These are phyloP conservation scores for Hymenoscyphus fructigenus DNA, from an alignment of 2,329 filamentous ascomycete genomes.

Conservation along the genomic window DNA sequence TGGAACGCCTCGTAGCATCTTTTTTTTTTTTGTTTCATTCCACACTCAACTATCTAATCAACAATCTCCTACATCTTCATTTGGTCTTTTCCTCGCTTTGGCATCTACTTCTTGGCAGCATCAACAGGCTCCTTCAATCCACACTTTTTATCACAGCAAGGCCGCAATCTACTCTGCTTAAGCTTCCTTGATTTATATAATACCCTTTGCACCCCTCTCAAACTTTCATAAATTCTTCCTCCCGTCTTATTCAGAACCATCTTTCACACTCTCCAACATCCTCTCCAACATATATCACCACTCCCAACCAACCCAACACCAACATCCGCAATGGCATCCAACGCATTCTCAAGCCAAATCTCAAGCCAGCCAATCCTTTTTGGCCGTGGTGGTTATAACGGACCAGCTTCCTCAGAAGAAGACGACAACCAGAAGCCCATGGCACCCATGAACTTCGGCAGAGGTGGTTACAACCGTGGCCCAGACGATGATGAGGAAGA, in stretches of 20 bases:
- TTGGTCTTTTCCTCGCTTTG: not conserved
- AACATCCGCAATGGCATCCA: constrained; percentile 25
- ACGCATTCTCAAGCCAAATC: constrained; percentile 13
- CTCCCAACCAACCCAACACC: constrained; percentile 13
- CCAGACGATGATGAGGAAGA: constrained; percentile 35
- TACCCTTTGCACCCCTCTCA: not conserved
- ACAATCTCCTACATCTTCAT: constrained; percentile 1
- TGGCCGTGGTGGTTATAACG: constrained; percentile 33
- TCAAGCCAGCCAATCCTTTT: constrained; percentile 18
- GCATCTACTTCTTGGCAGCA: not conserved
- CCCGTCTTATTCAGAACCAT: constrained; percentile 4
- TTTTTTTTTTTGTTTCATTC: constrained; percentile 12
- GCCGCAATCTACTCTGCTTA: not conserved
- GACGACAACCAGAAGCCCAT: constrained; percentile 6
- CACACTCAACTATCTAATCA: constrained; percentile 4
- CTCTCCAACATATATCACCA: constrained; percentile 3
- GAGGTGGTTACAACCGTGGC: constrained; percentile 31
- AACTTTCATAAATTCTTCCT: not conserved
- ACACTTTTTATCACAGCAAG: constrained; percentile 4
- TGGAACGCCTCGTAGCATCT: constrained; percentile 11
- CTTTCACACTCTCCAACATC: not conserved
- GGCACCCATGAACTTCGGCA: constrained; percentile 19
- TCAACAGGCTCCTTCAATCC: not conserved
- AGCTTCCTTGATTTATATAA: constrained; percentile 8
- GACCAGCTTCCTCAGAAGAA: constrained; percentile 15